Conservation (phyloP, 148 eudicot genomes). For the Camellia sinensis region DNA sequence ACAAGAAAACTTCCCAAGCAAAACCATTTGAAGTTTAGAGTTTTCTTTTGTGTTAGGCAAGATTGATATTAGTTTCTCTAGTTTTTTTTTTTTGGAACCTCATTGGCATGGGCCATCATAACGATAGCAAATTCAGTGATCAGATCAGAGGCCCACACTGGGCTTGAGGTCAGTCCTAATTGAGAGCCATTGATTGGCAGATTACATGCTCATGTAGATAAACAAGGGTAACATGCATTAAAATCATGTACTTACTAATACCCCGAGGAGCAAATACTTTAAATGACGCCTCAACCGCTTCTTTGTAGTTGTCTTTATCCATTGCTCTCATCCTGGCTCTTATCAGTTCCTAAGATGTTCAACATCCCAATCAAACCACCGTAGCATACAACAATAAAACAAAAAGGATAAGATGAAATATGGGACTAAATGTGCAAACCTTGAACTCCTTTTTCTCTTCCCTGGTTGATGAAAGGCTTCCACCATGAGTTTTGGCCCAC, state of each 20-base stretch:
- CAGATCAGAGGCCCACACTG: neutral
- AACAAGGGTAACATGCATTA: neutral
- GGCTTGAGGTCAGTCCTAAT: neutral
- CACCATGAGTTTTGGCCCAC: constrained; percentile 82
- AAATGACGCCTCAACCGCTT: constrained; percentile 87
- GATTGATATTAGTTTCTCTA: neutral
- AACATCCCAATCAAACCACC: constrained; percentile 23
- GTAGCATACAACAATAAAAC: constrained; percentile 9
- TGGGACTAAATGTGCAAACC: constrained; percentile 39
- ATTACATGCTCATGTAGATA: neutral
- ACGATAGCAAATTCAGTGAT: neutral
- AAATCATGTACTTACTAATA: constrained; percentile 57
- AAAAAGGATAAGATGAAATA: neutral
- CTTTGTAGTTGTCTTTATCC: constrained; percentile 96
- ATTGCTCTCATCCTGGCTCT: constrained; percentile 62
- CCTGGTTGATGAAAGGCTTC: constrained; percentile 76
- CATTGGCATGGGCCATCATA: neutral
- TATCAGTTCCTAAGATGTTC: constrained; percentile 59
- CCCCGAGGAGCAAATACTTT: constrained; percentile 88
- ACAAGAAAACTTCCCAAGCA: constrained; percentile 7
- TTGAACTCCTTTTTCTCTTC: constrained; percentile 88
- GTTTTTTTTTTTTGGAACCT: neutral
- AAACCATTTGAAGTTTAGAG: neutral
- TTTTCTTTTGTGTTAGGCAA: neutral
- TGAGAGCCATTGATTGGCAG: neutral